These are phyloP conservation scores for Quercus engelmannii DNA, from an alignment of 306 rosid genomes.

Conservation along the genomic window DNA sequence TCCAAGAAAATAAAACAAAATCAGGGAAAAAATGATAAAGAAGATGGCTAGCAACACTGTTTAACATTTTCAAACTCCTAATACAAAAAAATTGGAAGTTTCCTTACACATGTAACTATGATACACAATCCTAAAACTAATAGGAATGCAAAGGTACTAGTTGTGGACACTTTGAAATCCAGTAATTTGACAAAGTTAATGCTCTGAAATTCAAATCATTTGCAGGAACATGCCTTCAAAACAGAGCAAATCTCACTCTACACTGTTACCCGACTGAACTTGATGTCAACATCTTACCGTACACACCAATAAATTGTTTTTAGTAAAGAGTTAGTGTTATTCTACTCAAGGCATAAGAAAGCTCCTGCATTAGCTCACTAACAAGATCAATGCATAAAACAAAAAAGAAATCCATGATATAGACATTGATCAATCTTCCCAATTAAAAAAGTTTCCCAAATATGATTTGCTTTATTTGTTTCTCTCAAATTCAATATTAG, in stretches of 20 bases:
- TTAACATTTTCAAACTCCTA: not conserved
- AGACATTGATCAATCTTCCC: no score
- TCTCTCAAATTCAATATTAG: not conserved
- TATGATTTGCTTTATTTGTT: not conserved
- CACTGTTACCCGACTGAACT: not conserved
- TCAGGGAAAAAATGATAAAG: not conserved
- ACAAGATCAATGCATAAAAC: no score
- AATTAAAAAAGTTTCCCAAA: no score
- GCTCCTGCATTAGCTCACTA: no score
- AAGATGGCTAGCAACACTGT: not conserved
- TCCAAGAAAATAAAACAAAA: conserved; percentile 9
- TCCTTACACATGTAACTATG: not conserved
- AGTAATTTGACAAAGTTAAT: not conserved
- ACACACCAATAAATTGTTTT: not conserved
- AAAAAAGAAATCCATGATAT: no score
- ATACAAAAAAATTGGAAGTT: not conserved
- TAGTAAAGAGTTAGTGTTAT: not conserved
- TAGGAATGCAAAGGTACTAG: not conserved
- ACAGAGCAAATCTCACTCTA: no score
- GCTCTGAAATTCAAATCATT: not conserved
- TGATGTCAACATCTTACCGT: not conserved
- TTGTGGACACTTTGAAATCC: not conserved
- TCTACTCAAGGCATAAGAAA: not conserved
- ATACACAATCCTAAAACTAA: not conserved
- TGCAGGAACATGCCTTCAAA: not conserved